A percentile compares a stretch with the other conserved stretches of the same genome.
phyloP scores from a whole-genome alignment of 345 rosid genomes.

The Salix exigua region DNA sequence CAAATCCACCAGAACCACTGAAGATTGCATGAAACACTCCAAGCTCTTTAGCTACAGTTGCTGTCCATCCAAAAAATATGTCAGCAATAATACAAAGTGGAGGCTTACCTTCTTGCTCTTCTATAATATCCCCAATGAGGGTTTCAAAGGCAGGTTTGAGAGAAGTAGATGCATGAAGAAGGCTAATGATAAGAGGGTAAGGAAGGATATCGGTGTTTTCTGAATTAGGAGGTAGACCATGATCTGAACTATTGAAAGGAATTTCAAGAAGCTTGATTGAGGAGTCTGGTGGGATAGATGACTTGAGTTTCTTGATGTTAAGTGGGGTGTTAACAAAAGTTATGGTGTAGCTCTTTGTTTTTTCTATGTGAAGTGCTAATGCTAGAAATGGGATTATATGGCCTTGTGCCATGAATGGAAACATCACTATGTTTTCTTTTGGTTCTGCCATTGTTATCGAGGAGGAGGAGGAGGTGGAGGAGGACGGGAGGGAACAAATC shows the following conservation, averaged over 20 bases:
- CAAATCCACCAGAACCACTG: constrained; percentile 44
- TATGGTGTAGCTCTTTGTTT: constrained; percentile 1
- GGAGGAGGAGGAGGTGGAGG: no score
- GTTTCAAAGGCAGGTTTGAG: constrained; percentile 42
- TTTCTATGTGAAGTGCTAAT: constrained; percentile 12
- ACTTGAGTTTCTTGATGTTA: constrained; percentile 6
- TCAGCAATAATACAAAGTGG: constrained; percentile 48
- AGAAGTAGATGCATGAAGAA: constrained; percentile 53
- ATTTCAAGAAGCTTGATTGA: constrained; percentile 52
- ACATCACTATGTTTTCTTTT: constrained; percentile 7
- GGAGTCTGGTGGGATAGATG: constrained; percentile 45
- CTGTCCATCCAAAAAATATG: constrained; percentile 70
- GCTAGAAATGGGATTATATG: constrained; percentile 24
- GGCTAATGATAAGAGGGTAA: constrained; percentile 47
- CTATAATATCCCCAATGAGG: constrained; percentile 25
- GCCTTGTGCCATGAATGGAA: constrained; percentile 32
- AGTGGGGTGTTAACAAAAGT: constrained; percentile 11
- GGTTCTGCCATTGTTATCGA: constrained; percentile 8
- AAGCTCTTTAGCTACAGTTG: constrained; percentile 43
- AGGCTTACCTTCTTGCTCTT: constrained; percentile 5
- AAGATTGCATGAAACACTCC: constrained; percentile 52
- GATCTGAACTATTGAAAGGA: constrained; percentile 54
- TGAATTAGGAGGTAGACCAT: constrained; percentile 60
- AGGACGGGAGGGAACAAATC: neutral
- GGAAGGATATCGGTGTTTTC: constrained; percentile 74